These are phyloP conservation scores for Claviceps africana DNA, from an alignment of 2,329 filamentous ascomycete genomes.

Conservation along the genomic window DNA sequence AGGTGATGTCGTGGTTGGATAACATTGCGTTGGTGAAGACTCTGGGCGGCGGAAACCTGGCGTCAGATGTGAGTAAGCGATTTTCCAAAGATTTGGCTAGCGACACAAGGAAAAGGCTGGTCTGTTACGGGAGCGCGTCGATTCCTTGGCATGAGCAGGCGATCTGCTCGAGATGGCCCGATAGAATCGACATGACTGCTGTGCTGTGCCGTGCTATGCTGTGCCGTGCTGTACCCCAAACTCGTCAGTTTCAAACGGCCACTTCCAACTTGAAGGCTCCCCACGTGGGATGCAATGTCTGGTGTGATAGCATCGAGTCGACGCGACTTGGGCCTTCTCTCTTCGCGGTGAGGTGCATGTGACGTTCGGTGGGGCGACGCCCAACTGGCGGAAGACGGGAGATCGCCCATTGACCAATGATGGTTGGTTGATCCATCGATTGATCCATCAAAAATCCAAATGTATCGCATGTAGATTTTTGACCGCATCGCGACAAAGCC, in stretches of 20 bases:
- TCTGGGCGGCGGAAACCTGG: conserved; percentile 75
- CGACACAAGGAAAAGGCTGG: not conserved
- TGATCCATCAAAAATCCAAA: too few species aligned
- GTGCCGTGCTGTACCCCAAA: not conserved
- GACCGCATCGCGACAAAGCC: too few species aligned
- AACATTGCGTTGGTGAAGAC: conserved; percentile 92
- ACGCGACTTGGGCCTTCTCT: not conserved
- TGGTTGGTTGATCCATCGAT: too few species aligned
- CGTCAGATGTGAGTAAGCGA: conserved; percentile 2
- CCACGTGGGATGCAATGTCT: not conserved
- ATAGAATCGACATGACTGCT: conserved; percentile 49
- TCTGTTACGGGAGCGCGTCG: conserved; percentile 51
- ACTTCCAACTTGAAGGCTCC: not conserved
- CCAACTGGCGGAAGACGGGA: not conserved
- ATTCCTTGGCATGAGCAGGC: conserved; percentile 63
- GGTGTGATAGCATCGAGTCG: not conserved
- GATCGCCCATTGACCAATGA: too few species aligned
- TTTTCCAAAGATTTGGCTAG: not conserved
- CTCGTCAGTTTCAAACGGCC: not conserved
- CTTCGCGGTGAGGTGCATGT: not conserved
- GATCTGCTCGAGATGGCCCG: conserved; percentile 64
- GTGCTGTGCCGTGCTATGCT: not conserved
- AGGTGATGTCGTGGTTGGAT: conserved; percentile 79
- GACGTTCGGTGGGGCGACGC: not conserved
- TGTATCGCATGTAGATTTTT: too few species aligned